Conservation (phyloP, 148 eudicot genomes). For the Silene conica region DNA sequence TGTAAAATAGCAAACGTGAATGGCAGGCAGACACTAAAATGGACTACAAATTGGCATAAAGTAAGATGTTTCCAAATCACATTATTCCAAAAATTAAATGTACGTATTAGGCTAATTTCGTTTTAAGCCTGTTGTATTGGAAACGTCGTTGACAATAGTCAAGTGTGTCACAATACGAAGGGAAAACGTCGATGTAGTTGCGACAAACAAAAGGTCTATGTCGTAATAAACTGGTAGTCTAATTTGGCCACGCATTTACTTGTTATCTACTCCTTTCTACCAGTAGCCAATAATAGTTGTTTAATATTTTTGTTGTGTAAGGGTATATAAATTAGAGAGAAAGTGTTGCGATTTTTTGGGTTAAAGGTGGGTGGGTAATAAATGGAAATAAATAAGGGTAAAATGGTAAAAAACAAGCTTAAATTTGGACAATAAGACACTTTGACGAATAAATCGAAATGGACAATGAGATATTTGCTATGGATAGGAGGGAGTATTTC, state of each 20-base stretch:
- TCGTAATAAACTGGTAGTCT: slow-evolving; percentile 15
- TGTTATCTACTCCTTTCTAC: no score
- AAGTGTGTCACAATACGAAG: slow-evolving; percentile 10
- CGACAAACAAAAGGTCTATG: slow-evolving; percentile 12
- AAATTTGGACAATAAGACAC: no score
- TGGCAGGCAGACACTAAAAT: background rate
- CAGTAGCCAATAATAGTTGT: no score
- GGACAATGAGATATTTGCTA: no score
- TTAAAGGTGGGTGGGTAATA: no score
- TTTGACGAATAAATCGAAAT: no score
- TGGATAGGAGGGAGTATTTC: no score
- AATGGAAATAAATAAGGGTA: no score
- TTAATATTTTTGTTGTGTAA: no score
- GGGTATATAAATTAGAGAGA: no score
- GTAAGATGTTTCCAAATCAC: background rate
- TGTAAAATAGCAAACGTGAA: background rate
- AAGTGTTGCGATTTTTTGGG: no score
- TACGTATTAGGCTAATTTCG: background rate
- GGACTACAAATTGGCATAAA: background rate
- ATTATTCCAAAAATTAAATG: background rate
- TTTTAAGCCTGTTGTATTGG: slow-evolving; percentile 8
- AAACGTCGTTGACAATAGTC: slow-evolving; percentile 23
- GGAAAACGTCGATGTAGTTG: slow-evolving; percentile 10
- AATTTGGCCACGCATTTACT: slow-evolving; percentile 14
- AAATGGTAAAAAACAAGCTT: no score